phyloP scores from a whole-genome alignment of 164 flowering plant species.

The Pachysandra terminalis region DNA sequence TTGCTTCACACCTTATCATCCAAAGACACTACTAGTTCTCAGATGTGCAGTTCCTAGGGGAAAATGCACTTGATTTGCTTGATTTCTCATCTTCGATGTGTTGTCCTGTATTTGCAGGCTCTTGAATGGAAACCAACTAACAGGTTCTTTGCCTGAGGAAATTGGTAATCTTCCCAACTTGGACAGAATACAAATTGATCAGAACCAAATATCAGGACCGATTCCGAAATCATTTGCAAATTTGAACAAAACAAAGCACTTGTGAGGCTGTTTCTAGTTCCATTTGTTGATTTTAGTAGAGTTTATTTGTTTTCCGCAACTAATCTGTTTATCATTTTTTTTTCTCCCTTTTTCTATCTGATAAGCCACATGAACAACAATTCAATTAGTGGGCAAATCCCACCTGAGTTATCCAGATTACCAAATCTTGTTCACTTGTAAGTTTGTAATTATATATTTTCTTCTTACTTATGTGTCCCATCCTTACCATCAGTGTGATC shows the following conservation, averaged over 20 bases:
- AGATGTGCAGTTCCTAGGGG: neutral
- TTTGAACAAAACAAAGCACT: conserved; percentile 55
- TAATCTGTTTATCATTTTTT: neutral
- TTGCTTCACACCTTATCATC: too few relatives aligned
- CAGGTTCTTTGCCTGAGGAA: conserved; percentile 81
- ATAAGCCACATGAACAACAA: conserved; percentile 93
- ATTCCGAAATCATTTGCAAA: conserved; percentile 71
- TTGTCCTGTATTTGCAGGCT: conserved; percentile 42
- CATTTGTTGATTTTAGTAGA: neutral
- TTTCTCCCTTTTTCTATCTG: conserved; percentile 11
- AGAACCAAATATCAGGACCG: conserved; percentile 75
- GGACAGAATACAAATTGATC: conserved; percentile 73
- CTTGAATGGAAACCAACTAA: conserved; percentile 66
- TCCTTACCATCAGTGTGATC: neutral
- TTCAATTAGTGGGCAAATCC: conserved; percentile 85
- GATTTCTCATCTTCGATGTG: neutral
- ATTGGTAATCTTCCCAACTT: conserved; percentile 65
- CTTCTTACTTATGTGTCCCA: neutral
- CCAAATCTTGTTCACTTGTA: conserved; percentile 79
- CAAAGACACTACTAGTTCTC: neutral
- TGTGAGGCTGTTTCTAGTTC: conserved; percentile 37
- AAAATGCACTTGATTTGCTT: neutral
- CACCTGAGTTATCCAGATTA: conserved; percentile 62
- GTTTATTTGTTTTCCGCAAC: neutral
- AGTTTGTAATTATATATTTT: conserved; percentile 28